A percentile compares a stretch with the other conserved stretches of the same genome.
These are phyloP conservation scores for Tanacetum coccineum DNA, from an alignment of 129 eudicot species.

Conservation along the genomic window DNA sequence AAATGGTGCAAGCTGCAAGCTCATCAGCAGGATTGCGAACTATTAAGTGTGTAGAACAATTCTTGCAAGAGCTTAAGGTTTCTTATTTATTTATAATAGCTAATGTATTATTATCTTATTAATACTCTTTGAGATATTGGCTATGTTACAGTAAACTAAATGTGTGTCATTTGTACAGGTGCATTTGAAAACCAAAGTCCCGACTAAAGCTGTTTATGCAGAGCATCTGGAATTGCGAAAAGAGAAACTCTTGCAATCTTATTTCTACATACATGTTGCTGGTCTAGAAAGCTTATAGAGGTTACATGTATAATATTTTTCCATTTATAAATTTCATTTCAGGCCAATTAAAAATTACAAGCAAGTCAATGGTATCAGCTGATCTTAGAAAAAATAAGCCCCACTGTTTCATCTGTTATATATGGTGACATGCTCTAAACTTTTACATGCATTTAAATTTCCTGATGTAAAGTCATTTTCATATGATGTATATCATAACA, in stretches of 20 bases:
- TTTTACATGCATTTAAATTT: not conserved
- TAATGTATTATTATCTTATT: no score
- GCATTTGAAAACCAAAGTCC: slow-evolving; percentile 94
- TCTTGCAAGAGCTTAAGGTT: slow-evolving; percentile 98
- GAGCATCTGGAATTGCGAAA: slow-evolving; percentile 96
- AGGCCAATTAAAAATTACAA: slow-evolving; percentile 80
- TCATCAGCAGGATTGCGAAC: slow-evolving; percentile 94
- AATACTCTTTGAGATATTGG: no score
- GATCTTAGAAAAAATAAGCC: slow-evolving; percentile 57
- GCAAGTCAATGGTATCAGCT: slow-evolving; percentile 62
- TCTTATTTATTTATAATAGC: slow-evolving; percentile 22
- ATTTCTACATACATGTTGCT: no score
- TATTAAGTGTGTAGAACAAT: slow-evolving; percentile 92
- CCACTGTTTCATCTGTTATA: slow-evolving; percentile 8
- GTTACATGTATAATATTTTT: no score
- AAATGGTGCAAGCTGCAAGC: slow-evolving; percentile 99
- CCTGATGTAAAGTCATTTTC: not conserved
- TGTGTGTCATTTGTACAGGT: slow-evolving; percentile 44
- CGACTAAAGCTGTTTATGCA: slow-evolving; percentile 88
- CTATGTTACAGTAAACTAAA: not conserved
- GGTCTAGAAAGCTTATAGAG: no score
- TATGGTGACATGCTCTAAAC: not conserved
- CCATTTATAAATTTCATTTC: no score
- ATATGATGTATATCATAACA: slow-evolving; percentile 12
- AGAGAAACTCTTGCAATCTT: no score